phyloP scores from a whole-genome alignment of 1,284 basidiomycete genomes.

The Lignosus rhinocerotis region DNA sequence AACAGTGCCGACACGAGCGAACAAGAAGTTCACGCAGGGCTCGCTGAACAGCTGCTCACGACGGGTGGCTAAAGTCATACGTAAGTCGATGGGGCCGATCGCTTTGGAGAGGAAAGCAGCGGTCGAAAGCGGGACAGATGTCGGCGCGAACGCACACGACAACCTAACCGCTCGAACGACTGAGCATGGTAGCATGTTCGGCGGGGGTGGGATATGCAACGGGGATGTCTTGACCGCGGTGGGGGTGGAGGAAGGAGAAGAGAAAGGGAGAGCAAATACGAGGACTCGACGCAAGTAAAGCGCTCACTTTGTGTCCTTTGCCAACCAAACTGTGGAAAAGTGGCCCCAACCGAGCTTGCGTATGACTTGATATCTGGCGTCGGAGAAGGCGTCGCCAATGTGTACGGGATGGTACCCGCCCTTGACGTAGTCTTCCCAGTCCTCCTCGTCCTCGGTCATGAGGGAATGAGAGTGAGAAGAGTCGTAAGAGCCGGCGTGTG shows the following conservation, averaged over 20 bases:
- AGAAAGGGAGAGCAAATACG: background rate
- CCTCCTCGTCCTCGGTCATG: conserved; percentile 81
- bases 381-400: conserved; percentile 91
- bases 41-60: too few species aligned
- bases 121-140: conserved; percentile 5
- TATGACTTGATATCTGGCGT: conserved; percentile 88
- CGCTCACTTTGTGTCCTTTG: conserved; percentile 80
- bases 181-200: background rate
- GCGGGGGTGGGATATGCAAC: background rate
- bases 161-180: background rate
- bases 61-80: background rate
- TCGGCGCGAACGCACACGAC: background rate
- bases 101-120: conserved; percentile 4
- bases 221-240: background rate
- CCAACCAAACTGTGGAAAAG: conserved; percentile 94
- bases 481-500: conserved; percentile 47
- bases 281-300: conserved; percentile 12
- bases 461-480: conserved; percentile 58
- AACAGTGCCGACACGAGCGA: too few species aligned
- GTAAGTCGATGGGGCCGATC: conserved; percentile 16
- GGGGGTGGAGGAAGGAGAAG: conserved; percentile 1
- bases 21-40: too few species aligned
- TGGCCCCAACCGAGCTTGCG: conserved; percentile 98
- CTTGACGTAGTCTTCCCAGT: conserved; percentile 86
- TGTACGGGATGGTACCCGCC: conserved; percentile 96